Conservation (phyloP, 106 monocot genomes). For the Ottelia alismoides region DNA sequence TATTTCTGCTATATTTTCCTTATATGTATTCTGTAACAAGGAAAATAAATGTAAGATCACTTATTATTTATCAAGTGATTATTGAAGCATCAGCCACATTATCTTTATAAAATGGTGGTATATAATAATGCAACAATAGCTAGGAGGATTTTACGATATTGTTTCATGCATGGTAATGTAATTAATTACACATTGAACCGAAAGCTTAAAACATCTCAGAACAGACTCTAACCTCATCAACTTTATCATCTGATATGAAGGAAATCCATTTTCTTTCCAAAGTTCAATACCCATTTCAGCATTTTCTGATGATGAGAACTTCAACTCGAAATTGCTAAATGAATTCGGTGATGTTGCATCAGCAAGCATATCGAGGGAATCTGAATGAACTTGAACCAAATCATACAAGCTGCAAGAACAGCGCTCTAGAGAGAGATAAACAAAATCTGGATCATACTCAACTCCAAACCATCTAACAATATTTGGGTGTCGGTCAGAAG, state of each 20-base stretch:
- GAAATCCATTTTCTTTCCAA: slow-evolving; percentile 72
- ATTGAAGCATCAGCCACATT: too few species aligned
- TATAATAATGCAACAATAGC: too few species aligned
- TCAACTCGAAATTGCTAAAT: slow-evolving; percentile 1
- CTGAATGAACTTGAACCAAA: slow-evolving; percentile 41
- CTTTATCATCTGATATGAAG: slow-evolving; percentile 68
- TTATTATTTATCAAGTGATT: too few species aligned
- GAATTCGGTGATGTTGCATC: slow-evolving; percentile 17
- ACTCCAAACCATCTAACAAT: slow-evolving; percentile 90
- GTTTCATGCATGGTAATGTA: too few species aligned
- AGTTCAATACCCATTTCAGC: slow-evolving; percentile 31
- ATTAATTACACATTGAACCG: too few species aligned
- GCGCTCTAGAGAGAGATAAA: slow-evolving; percentile 86
- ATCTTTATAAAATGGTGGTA: too few species aligned
- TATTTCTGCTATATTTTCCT: too few species aligned
- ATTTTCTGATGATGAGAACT: slow-evolving; percentile 1
- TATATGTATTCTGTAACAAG: too few species aligned
- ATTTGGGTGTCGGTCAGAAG: slow-evolving; percentile 86
- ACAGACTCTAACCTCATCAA: slow-evolving; percentile 75
- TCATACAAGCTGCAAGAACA: slow-evolving; percentile 79
- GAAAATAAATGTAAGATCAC: too few species aligned
- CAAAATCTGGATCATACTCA: slow-evolving; percentile 85
- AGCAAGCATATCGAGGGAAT: slow-evolving; percentile 23
- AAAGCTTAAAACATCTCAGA: too few species aligned
- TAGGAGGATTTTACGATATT: too few species aligned